Percentiles rank a stretch among this genome's conserved stretches.
phyloP scores from a whole-genome alignment of 257 asterid species.

The Striga asiatica region DNA sequence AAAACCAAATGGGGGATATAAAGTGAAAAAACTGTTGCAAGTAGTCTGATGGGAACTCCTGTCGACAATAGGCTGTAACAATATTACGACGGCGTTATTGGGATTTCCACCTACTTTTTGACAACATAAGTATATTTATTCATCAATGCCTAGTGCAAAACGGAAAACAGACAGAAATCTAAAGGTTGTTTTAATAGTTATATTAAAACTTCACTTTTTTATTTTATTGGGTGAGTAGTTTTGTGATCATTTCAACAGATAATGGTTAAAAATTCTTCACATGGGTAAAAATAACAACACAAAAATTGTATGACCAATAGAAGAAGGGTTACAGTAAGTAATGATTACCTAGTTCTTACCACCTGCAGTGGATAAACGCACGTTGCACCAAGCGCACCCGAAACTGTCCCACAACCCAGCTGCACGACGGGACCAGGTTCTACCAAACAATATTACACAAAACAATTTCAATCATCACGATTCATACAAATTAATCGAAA shows the following conservation, averaged over 20 bases:
- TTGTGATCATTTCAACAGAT: neutral
- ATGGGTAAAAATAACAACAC: neutral
- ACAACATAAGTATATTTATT: neutral
- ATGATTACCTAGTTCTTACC: constrained; percentile 74
- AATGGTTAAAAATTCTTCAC: neutral
- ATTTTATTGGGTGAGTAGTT: neutral
- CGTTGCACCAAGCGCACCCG: constrained; percentile 94
- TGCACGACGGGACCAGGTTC: constrained; percentile 94
- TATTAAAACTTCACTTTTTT: neutral
- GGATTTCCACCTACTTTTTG: neutral
- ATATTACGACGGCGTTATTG: neutral
- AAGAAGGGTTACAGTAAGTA: neutral
- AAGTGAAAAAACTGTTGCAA: neutral
- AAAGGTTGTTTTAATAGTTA: neutral
- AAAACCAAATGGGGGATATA: too few species aligned
- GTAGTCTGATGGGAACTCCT: neutral
- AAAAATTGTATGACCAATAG: neutral
- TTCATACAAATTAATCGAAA: constrained; percentile 3
- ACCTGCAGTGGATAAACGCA: constrained; percentile 94
- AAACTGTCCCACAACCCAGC: constrained; percentile 85
- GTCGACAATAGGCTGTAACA: neutral
- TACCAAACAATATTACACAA: constrained; percentile 23
- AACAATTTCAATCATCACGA: constrained; percentile 11
- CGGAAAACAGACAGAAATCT: neutral
- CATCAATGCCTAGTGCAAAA: neutral